Percentiles rank a stretch among this genome's conserved stretches.
phyloP scores from a whole-genome alignment of 208 protist genomes.

The Acanthamoeba healyi region DNA sequence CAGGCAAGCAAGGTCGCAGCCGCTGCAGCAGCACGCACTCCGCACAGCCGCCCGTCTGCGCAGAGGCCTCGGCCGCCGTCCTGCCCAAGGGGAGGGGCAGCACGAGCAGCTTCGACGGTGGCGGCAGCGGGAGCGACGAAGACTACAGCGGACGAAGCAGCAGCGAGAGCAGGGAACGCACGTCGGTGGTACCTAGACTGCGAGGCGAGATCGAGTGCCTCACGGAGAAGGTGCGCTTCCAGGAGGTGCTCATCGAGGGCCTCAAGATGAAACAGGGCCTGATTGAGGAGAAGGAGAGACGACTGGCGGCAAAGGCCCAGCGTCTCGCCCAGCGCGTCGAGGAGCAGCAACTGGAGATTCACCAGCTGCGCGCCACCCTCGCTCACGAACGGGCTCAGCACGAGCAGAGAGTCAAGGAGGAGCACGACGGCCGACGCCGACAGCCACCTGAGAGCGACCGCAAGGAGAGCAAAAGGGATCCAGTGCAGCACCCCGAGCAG shows the following conservation, averaged over 20 bases:
- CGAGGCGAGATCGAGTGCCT: not conserved
- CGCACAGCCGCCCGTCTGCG: too few species aligned
- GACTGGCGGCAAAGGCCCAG: not conserved
- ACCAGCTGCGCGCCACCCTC: not conserved
- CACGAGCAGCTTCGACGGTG: too few species aligned
- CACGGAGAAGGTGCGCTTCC: not conserved
- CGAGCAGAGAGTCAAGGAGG: not conserved
- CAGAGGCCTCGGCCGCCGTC: too few species aligned
- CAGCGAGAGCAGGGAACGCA: not conserved
- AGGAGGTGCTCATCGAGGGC: not conserved
- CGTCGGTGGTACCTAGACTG: not conserved
- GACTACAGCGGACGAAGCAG: not conserved
- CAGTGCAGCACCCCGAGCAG: not conserved
- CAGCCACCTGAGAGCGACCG: not conserved
- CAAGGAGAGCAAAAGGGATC: not conserved
- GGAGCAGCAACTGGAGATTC: slow-evolving; percentile 3
- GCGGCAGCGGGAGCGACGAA: too few species aligned
- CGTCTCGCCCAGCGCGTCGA: not conserved
- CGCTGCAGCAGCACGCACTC: not conserved
- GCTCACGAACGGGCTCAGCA: not conserved
- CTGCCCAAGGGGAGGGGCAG: too few species aligned
- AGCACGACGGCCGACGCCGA: not conserved
- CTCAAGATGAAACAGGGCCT: not conserved
- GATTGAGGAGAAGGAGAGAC: not conserved
- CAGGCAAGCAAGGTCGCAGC: not conserved